Percentiles rank a stretch among this genome's conserved stretches.
Evolutionary conservation across 768 basidiomycete species (phyloP).

Genomic region (Xerocomellus intermedius): DNA sequence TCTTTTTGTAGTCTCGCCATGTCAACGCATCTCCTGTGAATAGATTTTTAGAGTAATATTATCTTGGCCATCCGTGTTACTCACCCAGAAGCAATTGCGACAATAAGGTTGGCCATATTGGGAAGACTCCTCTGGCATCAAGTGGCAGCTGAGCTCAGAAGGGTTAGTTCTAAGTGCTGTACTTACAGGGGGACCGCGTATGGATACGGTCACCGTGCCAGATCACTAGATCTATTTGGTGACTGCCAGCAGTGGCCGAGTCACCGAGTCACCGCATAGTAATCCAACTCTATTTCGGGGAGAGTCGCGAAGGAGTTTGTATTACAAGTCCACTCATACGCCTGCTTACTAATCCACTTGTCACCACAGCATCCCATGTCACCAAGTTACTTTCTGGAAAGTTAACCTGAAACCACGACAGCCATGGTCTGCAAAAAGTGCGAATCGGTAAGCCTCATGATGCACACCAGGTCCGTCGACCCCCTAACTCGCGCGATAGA

Average conservation of each 20-base stretch:
- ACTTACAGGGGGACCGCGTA: not conserved
- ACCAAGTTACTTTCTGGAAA: not conserved
- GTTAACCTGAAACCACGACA: conserved; percentile 4
- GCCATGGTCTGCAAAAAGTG: conserved; percentile 88
- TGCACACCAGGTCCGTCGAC: conserved; percentile 6
- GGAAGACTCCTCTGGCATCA: conserved; percentile 11
- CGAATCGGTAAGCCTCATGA: conserved; percentile 53
- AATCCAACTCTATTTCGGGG: not conserved
- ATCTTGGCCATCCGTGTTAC: conserved; percentile 14
- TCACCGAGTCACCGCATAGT: not conserved
- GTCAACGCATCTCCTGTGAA: conserved; percentile 34
- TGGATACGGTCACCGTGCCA: not conserved
- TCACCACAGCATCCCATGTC: conserved; percentile 5
- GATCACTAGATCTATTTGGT: not conserved
- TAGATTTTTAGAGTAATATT: conserved; percentile 6
- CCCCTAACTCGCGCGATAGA: conserved; percentile 42
- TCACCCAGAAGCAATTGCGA: conserved; percentile 21
- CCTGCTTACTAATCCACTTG: conserved; percentile 20
- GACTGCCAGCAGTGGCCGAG: not conserved
- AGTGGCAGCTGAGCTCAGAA: conserved; percentile 3
- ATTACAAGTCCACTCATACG: not conserved
- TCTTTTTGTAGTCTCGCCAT: conserved; percentile 34
- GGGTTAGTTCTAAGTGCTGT: not conserved
- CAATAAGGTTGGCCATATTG: conserved; percentile 30
- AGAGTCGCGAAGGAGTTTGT: not conserved